Conservation (phyloP, 495 filamentous ascomycete species). For the Penicillium mononematosum region DNA sequence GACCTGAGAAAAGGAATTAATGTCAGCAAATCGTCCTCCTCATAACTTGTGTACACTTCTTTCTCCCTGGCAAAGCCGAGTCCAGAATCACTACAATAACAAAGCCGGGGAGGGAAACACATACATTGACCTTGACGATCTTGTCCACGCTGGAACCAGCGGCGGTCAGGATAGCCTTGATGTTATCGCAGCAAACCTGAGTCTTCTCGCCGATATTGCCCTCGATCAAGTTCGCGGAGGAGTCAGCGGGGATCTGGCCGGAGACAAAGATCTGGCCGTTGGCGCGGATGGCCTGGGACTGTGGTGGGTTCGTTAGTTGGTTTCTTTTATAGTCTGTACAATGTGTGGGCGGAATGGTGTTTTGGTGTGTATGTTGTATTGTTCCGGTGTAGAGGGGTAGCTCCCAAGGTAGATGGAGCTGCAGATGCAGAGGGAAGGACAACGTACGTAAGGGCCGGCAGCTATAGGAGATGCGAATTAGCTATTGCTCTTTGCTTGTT, state of each 20-base stretch:
- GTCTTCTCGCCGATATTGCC: conserved; percentile 79
- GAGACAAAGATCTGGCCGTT: conserved; percentile 85
- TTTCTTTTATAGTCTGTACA: conserved; percentile 7
- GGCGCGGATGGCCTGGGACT: conserved; percentile 90
- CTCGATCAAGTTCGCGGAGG: conserved; percentile 67
- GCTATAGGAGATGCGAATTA: conserved; percentile 43
- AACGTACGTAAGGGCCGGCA: conserved; percentile 58
- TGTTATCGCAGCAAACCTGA: conserved; percentile 69
- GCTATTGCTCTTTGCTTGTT: conserved; percentile 16
- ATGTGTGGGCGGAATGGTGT: not conserved
- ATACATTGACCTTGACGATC: conserved; percentile 71
- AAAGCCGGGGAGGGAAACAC: conserved; percentile 31
- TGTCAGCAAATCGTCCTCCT: not conserved
- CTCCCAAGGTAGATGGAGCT: conserved; percentile 7
- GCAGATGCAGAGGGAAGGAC: conserved; percentile 1
- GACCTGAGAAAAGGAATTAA: conserved; percentile 43
- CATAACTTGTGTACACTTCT: not conserved
- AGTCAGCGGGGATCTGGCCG: conserved; percentile 84
- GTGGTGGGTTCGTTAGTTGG: conserved; percentile 8
- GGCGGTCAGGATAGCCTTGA: conserved; percentile 71
- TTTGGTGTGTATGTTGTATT: no score
- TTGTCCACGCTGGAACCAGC: conserved; percentile 72
- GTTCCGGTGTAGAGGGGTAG: conserved; percentile 2
- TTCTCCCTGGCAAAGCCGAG: not conserved
- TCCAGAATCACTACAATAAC: not conserved